Evolutionary conservation across 805 yeast species (phyloP), one percentile per base, ranked within the genome.

Genomic region (Hanseniaspora meyeri): DNA sequence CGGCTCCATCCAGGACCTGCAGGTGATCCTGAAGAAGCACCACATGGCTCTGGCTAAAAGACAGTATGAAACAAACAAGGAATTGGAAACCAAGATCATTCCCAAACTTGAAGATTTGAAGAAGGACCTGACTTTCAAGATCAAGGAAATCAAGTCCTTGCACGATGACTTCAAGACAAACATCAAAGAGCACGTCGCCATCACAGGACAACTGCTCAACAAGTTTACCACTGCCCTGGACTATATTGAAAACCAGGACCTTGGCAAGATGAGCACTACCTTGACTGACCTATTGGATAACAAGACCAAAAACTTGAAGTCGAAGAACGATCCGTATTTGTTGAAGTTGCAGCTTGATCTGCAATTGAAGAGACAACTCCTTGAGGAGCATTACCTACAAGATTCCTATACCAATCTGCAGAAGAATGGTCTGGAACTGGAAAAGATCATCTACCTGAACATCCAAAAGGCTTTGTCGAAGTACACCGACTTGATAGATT

Each of bases 1-100:
- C 53, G 84, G 84, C 11, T 85, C 93, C 12, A 76, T 88, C 59
- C 87, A 83, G 64, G 95, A 87, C 67, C 72, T 87, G 36, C 91
- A 91, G 45, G 79, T 82, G 3, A 72, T 81, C 27, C 68, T 87
- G 60, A 71, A 85, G 79, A 66, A 82, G 72, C 76, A 84, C 65
- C 86, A 82, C 66, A 71, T 80, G 16, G 74, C 79, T 32, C 68
- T 81, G 39, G 81, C 84, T 0, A 68, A 73, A 24, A 75, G 78
- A 72, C 82, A 83, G 17, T 73, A 77, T 50, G 70, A 75, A 42
- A 70, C 80, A 5, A 73, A 80, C 37, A 77, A 75, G 61, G 85
- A 80, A 62, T 71, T 83, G 65, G 77, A 70, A 63, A 72, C 71
- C 60, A 72, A 74, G 68, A 70, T 81, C 11, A 72, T 82, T 17